Evolutionary conservation across 2,329 filamentous ascomycete species (phyloP).

Genomic region (Pseudogymnoascus sp.): DNA sequence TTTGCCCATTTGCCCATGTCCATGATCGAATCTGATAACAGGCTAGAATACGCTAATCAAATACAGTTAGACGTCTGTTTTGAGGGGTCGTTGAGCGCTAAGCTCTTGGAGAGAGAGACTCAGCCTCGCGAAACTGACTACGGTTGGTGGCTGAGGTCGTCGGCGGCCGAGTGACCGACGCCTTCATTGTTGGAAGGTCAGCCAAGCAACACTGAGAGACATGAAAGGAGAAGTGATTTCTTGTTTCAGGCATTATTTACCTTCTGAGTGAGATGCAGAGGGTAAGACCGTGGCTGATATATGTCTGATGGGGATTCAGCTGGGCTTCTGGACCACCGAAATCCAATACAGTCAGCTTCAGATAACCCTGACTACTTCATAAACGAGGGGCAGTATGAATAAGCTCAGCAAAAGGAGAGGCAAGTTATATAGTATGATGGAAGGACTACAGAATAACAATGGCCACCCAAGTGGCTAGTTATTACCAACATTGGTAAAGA

Average conservation of each 20-base stretch:
- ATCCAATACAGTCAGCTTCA: not conserved
- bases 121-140: not conserved
- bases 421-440: not conserved
- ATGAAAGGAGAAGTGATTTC: not conserved
- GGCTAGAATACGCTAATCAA: not conserved
- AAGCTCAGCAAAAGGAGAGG: not conserved
- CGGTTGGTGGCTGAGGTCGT: not conserved
- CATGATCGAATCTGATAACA: slow-evolving; percentile 4
- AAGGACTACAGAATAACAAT: not conserved
- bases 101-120: not conserved
- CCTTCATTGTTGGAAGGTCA: not conserved
- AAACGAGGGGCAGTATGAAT: not conserved
- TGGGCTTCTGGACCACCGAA: not conserved
- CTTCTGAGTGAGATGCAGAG: not conserved
- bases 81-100: not conserved
- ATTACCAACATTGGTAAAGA: not conserved
- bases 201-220: not conserved
- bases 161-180: not conserved
- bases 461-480: not conserved
- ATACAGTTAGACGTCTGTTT: not conserved
- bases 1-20: not conserved
- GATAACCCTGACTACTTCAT: not conserved
- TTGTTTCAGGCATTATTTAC: not conserved
- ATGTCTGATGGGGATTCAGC: not conserved
- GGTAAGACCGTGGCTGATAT: not conserved